Evolutionary conservation across 495 filamentous ascomycete species (phyloP), one percentile per base, ranked within the genome.

Genomic region (Cryomyces antarcticus): DNA sequence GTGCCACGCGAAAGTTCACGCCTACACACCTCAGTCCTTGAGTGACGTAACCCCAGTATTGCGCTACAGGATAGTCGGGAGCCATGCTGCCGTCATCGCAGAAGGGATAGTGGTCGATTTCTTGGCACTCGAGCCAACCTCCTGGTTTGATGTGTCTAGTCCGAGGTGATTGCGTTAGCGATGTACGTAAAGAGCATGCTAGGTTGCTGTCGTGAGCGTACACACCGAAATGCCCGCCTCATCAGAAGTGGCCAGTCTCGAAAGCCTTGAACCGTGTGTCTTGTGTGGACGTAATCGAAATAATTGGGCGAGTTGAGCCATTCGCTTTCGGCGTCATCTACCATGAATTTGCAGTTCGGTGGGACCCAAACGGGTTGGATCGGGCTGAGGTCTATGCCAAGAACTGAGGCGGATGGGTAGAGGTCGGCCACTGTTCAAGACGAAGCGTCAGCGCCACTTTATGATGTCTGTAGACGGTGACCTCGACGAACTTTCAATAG

Each of bases 271-370:
- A 36, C 29, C 12, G 37, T 35, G 41, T 30, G 30, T 30, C 41
- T 30, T 10, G 37, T 28, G 5, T 42, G 13, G 37, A 27, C 17
- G 35, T 11, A 36, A 60, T 82, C 78, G 52, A 80, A 80, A 39
- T 55, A 50, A 39, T 70, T 56, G 5, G 11, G 6, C 30, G 40
- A 36, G 44, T 48, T 47, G 0, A 49, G 39, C 65, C 65, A 69
- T 6, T 63, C 55, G 30, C 58, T 53, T 43, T 65, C 62, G 40
- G 54, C 56, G 49, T 71, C 68, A 39, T 71, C 68, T 27, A 72
- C 54, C 24, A 61, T 58, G 51, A 63, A 72, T 50, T 56, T 46
- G 36, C 64, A 54, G 40, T 68, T 67, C 3, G 58, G 59, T 0
- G 59, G 63, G 2, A 62, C 59, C 42, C 60, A 58, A 7, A 42